phyloP scores from a whole-genome alignment of 1,284 basidiomycete species.

The Grifola frondosa region DNA sequence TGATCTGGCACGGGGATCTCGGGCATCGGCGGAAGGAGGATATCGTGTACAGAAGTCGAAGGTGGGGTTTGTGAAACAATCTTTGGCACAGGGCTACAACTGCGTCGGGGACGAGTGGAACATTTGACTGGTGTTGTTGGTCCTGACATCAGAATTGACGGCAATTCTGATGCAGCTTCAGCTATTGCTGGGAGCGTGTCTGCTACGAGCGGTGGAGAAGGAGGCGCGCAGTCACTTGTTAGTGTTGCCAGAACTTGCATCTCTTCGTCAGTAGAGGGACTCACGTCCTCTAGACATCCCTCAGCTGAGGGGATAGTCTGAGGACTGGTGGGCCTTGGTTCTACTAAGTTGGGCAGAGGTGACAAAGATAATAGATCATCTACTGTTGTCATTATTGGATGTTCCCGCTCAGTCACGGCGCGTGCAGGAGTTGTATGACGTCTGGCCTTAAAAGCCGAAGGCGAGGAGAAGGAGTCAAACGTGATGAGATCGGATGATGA shows the following conservation, averaged over 20 bases:
- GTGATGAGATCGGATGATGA: constrained; percentile 38
- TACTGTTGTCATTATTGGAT: constrained; percentile 25
- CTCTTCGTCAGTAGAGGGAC: constrained; percentile 20
- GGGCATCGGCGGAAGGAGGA: too few relatives aligned
- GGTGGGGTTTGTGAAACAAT: constrained; percentile 2
- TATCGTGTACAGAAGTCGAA: too few relatives aligned
- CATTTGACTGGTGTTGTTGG: constrained; percentile 17
- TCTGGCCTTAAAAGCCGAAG: too few relatives aligned
- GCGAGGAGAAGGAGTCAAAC: constrained; percentile 39
- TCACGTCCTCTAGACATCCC: not conserved
- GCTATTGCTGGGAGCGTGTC: not conserved
- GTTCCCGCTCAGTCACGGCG: too few relatives aligned
- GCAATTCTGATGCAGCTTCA: not conserved
- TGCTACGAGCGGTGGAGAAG: constrained; percentile 1
- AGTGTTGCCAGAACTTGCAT: constrained; percentile 18
- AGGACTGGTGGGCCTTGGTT: not conserved
- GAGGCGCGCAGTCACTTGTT: not conserved
- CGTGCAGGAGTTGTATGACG: too few relatives aligned
- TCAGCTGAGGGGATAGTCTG: not conserved
- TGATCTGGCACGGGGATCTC: too few relatives aligned
- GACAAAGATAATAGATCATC: constrained; percentile 42
- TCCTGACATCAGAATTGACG: not conserved
- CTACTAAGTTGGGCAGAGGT: constrained; percentile 24
- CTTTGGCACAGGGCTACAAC: constrained; percentile 16
- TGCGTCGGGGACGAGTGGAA: constrained; percentile 18